phyloP scores from a whole-genome alignment of 164 flowering plant species.

The Umbellularia californica region DNA sequence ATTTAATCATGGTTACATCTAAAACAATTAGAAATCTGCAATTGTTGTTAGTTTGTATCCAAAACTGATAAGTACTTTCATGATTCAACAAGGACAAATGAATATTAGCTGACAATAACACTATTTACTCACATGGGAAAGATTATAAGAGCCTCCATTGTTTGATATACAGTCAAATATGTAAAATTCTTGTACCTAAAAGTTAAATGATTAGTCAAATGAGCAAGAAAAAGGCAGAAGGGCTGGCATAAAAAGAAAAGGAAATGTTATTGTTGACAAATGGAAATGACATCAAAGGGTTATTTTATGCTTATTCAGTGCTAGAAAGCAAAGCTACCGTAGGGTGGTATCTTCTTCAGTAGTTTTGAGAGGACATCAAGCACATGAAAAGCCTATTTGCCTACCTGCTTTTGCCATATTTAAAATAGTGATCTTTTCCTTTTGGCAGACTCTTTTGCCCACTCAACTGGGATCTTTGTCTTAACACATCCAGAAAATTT shows the following conservation, averaged over 20 bases:
- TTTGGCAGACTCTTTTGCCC: too few relatives aligned
- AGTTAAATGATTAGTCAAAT: conserved; percentile 17
- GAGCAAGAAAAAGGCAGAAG: not conserved
- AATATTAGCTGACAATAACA: too few relatives aligned
- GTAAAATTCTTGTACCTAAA: conserved; percentile 1
- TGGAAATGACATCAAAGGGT: conserved; percentile 3
- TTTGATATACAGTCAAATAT: not conserved
- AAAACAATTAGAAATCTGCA: too few relatives aligned
- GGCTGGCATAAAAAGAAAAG: conserved; percentile 7
- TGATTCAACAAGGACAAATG: too few relatives aligned
- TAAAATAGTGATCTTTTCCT: too few relatives aligned
- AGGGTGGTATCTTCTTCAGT: not conserved
- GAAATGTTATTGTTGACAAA: not conserved
- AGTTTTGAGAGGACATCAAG: not conserved
- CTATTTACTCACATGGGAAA: conserved; percentile 1
- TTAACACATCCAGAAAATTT: too few relatives aligned
- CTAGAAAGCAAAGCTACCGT: not conserved
- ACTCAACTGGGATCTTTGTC: too few relatives aligned
- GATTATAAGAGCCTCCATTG: conserved; percentile 1
- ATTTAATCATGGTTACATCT: too few relatives aligned
- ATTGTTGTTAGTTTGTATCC: too few relatives aligned
- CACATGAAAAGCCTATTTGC: not conserved
- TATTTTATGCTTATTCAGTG: not conserved
- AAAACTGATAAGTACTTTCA: too few relatives aligned
- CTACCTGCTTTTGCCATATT: not conserved